A percentile compares a stretch with the other conserved stretches of the same genome.
Evolutionary conservation across 208 protist genomes (phyloP).

Genomic region (Naegleria fowleri): DNA sequence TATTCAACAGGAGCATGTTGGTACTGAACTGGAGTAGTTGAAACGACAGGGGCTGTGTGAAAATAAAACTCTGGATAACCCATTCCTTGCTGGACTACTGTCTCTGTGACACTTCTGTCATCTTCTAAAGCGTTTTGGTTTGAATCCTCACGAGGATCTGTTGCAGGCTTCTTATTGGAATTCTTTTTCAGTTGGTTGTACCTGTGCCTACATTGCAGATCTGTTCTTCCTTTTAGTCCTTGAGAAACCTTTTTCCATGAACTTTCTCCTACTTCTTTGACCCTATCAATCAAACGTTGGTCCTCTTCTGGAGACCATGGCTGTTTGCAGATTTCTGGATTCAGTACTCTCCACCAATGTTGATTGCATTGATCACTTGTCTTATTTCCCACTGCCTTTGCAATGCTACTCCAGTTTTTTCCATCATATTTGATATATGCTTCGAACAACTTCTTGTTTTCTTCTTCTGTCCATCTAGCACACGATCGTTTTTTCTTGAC

Average conservation of each 20-base stretch:
- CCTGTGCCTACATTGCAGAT: slow-evolving; percentile 18
- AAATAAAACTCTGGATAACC: not conserved
- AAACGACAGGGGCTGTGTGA: not conserved
- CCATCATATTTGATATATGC: slow-evolving; percentile 37
- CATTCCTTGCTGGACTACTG: not conserved
- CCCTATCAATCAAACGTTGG: not conserved
- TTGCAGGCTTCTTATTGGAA: not conserved
- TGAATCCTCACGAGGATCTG: not conserved
- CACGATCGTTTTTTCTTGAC: not conserved
- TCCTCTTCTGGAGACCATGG: slow-evolving; percentile 42
- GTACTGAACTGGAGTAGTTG: not conserved
- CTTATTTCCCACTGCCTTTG: slow-evolving; percentile 46
- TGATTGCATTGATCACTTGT: slow-evolving; percentile 60
- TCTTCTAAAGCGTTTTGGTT: not conserved
- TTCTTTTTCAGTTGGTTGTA: not conserved
- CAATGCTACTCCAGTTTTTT: slow-evolving; percentile 52
- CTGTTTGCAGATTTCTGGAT: slow-evolving; percentile 40
- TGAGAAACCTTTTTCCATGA: slow-evolving; percentile 22
- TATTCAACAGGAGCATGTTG: not conserved
- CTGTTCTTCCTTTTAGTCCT: not conserved
- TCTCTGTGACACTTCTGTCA: not conserved
- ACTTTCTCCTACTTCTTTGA: not conserved
- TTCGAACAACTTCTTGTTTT: slow-evolving; percentile 43
- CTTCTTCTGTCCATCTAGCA: slow-evolving; percentile 45
- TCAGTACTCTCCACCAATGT: slow-evolving; percentile 52